Conservation (phyloP, 2,329 filamentous ascomycete species). For the Pyrenophora teres region DNA sequence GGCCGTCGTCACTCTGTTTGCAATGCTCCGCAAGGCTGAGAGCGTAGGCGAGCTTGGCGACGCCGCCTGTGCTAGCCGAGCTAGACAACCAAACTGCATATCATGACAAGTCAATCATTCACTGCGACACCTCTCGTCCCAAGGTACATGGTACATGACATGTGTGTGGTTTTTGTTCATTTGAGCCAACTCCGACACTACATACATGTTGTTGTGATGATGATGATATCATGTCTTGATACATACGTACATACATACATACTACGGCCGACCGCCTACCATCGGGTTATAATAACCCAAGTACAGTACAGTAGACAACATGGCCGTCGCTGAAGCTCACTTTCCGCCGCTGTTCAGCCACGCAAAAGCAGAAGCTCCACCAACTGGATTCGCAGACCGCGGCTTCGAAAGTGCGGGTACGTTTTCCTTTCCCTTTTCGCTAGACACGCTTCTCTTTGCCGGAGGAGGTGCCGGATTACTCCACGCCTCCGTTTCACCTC, state of each 20-base stretch:
- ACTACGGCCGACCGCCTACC: background rate
- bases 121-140: too few relatives aligned
- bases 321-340: conserved; percentile 10
- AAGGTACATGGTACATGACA: too few relatives aligned
- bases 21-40: conserved; percentile 22
- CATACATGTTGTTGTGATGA: background rate
- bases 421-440: conserved; percentile 48
- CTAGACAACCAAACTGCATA: too few relatives aligned
- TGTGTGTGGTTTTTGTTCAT: background rate
- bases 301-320: background rate
- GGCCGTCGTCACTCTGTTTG: conserved; percentile 23
- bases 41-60: conserved; percentile 28
- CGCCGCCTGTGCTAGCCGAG: background rate
- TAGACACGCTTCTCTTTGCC: conserved; percentile 37
- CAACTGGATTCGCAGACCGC: conserved; percentile 78
- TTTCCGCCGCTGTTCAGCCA: conserved; percentile 71
- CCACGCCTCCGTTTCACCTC: conserved; percentile 29
- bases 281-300: too few relatives aligned
- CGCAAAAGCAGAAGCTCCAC: conserved; percentile 89
- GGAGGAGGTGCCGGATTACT: conserved; percentile 17
- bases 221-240: too few relatives aligned
- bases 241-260: background rate
- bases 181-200: background rate
- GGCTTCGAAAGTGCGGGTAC: conserved; percentile 51
- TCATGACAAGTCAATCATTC: too few relatives aligned